Percentiles rank a stretch among this genome's conserved stretches.
phyloP scores from a whole-genome alignment of 257 asterid genomes.

The Solanum infundibuliforme region DNA sequence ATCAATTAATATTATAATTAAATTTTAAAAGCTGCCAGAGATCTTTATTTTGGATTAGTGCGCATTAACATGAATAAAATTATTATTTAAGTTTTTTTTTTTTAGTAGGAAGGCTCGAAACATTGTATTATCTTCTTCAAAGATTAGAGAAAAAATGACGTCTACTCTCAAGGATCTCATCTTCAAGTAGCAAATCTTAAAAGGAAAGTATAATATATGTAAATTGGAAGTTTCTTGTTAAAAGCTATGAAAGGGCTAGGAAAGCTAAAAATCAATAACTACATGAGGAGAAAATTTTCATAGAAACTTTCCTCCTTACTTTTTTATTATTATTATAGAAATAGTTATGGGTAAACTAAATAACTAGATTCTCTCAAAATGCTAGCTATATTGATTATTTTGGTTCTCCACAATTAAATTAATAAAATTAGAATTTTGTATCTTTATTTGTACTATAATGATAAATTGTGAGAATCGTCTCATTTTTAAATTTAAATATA shows the following conservation, averaged over 20 bases:
- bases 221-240: not conserved
- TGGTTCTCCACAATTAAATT: not conserved
- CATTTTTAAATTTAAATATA: not conserved
- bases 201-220: not conserved
- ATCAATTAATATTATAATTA: not conserved
- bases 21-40: not conserved
- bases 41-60: not conserved
- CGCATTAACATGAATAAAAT: not conserved
- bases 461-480: not conserved
- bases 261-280: not conserved
- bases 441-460: not conserved
- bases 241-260: not conserved
- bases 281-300: not conserved
- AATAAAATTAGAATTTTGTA: not conserved
- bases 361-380: not conserved
- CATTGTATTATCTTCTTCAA: too few relatives aligned
- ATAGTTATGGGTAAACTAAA: not conserved
- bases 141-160: not conserved
- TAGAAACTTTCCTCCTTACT: not conserved
- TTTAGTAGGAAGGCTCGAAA: not conserved
- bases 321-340: not conserved
- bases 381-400: not conserved
- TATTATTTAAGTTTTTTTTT: not conserved
- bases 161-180: not conserved
- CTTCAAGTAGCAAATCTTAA: not conserved